phyloP scores from a whole-genome alignment of 768 basidiomycete species.

The Arthromyces matolae region DNA sequence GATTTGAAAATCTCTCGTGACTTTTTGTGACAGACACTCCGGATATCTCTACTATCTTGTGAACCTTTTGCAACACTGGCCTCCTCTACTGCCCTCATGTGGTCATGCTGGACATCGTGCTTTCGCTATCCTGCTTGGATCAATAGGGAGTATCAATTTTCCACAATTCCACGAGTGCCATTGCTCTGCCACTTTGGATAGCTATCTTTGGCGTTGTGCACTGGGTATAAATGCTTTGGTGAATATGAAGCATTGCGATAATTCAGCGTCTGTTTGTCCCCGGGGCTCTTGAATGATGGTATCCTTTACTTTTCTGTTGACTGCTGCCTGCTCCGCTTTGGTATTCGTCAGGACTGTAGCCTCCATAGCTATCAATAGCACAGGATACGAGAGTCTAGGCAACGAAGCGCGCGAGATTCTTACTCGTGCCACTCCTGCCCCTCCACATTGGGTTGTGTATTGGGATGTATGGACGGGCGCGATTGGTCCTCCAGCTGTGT shows the following conservation, averaged over 20 bases:
- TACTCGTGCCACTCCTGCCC: slow-evolving; percentile 36
- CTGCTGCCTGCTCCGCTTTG: slow-evolving; percentile 15
- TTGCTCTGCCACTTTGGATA: no score
- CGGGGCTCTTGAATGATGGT: slow-evolving; percentile 10
- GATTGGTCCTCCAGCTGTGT: slow-evolving; percentile 45
- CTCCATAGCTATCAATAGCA: slow-evolving; percentile 18
- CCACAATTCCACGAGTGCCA: no score
- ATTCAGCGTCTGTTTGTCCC: slow-evolving; percentile 1
- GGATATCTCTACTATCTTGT: no score
- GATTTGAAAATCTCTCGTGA: no score
- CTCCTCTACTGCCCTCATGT: neutral
- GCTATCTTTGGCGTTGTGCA: no score
- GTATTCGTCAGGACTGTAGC: slow-evolving; percentile 12
- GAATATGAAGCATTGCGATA: neutral
- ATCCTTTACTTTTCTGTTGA: slow-evolving; percentile 12
- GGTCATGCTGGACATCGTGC: neutral
- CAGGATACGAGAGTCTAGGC: slow-evolving; percentile 24
- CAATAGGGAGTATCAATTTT: neutral
- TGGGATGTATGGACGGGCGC: slow-evolving; percentile 40
- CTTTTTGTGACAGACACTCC: no score
- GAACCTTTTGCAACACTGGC: neutral
- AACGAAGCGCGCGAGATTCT: slow-evolving; percentile 30
- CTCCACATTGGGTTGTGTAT: slow-evolving; percentile 51
- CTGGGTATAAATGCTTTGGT: slow-evolving; percentile 10
- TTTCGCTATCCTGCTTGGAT: neutral